Percentiles rank a stretch among this genome's conserved stretches.
Evolutionary conservation across 768 basidiomycete genomes (phyloP).

Genomic region (Tricholoma flavovirens): DNA sequence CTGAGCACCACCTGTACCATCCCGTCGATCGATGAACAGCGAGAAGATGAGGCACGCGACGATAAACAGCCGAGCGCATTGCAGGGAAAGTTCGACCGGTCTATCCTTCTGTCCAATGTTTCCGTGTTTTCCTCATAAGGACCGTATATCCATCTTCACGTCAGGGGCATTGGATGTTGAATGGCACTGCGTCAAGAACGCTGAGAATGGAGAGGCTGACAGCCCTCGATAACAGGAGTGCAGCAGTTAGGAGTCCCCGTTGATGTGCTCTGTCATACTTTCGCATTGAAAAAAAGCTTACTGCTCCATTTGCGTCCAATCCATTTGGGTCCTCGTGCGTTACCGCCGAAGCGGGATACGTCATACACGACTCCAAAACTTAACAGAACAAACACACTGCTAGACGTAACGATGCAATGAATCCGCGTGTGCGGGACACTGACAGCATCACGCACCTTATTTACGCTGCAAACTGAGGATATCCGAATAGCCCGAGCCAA

Average conservation of each 20-base stretch:
- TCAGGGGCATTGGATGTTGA: background rate
- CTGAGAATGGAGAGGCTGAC: background rate
- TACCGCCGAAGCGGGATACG: background rate
- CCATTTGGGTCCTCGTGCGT: background rate
- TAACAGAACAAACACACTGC: background rate
- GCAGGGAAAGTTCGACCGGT: background rate
- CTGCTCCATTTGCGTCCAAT: background rate
- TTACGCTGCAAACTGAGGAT: background rate
- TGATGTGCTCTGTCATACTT: background rate
- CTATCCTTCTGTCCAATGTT: background rate
- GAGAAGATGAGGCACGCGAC: background rate
- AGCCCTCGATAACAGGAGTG: background rate
- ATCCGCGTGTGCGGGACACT: background rate
- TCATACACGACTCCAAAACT: background rate
- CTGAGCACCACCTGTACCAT: background rate
- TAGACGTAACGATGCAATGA: background rate
- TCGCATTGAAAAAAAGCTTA: background rate
- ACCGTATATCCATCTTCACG: background rate
- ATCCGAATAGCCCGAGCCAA: constrained; percentile 8
- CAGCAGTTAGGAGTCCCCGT: background rate
- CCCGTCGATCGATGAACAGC: background rate
- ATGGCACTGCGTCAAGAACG: background rate
- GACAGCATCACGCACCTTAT: background rate
- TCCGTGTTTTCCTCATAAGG: background rate
- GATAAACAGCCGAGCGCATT: background rate